phyloP scores from a whole-genome alignment of 768 basidiomycete genomes.

The Mycena olivaceomarginata region DNA sequence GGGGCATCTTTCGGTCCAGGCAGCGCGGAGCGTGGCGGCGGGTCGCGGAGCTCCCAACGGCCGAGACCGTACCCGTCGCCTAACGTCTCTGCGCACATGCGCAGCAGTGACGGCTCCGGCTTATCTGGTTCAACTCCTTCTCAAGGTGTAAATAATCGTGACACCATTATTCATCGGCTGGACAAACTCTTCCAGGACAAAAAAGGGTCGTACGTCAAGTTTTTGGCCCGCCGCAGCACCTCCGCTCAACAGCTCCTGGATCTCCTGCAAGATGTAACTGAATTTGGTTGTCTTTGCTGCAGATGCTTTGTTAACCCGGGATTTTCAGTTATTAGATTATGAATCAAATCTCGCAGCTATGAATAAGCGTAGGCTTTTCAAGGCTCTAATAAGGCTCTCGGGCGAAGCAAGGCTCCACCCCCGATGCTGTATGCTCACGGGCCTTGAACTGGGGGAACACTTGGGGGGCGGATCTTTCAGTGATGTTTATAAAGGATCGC shows the following conservation, averaged over 20 bases:
- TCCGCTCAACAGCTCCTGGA: background rate
- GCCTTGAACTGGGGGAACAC: constrained; percentile 23
- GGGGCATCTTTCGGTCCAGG: no score
- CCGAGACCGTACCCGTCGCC: no score
- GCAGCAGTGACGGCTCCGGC: no score
- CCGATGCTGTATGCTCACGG: constrained; percentile 27
- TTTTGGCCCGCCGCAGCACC: background rate
- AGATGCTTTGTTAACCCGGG: background rate
- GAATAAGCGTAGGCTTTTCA: constrained; percentile 6
- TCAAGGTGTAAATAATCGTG: no score
- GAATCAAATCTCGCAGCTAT: background rate
- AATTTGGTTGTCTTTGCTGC: background rate
- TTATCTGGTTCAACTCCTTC: no score
- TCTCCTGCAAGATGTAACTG: background rate
- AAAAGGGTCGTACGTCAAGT: background rate
- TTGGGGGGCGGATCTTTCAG: constrained; percentile 36
- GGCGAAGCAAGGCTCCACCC: constrained; percentile 23
- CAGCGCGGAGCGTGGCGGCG: no score
- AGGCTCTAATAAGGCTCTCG: constrained; percentile 32
- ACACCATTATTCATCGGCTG: background rate
- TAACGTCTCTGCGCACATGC: no score
- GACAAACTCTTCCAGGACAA: background rate
- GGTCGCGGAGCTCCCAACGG: no score
- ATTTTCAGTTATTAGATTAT: background rate
- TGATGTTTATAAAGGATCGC: constrained; percentile 36